Evolutionary conservation across 129 eudicot genomes (phyloP), one percentile per base, ranked within the genome.

Genomic region (Flaveria brownii): DNA sequence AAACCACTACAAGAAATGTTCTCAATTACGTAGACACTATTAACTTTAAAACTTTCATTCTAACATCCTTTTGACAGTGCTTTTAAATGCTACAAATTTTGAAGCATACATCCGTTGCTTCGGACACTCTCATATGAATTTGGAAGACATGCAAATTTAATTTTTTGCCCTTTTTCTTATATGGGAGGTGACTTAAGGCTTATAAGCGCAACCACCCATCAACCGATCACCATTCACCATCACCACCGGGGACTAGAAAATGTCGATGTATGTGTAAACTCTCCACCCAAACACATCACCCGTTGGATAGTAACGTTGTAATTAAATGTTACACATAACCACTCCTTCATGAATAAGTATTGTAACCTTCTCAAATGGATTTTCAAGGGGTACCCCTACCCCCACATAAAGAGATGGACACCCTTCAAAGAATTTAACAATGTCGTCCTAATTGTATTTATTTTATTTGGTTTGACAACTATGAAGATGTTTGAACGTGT

Each of bases 331-430:
- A 73, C 77, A 57, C 42, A 41, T 73, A 42, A 60, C 77, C 42
- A 73, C 77, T 18, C 18, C 33, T 41, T 41, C n/a, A 51, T 51
- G 57, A 15, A 55, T 46, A 18, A 73, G 67, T 39, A 14, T 45
- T 68, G 42, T 51, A 18, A 77, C 22, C 61, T 36, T 70, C n/a
- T 61, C 57, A 59, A 78, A 71, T 49, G 52, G 41, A 61, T 51
- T 71, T 42, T 61, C 67, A 49, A 62, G 54, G 78, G 66, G 77
- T 71, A 72, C 82, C 59, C 66, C 78, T 63, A 50, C 75, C 65
- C 64, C 73, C n/a, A 23, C 61, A 49, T 36, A 49, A 61, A 62
- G 59, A 23, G 73, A 79, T 79, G 52, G 30, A 63, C 15, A 79
- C 73, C 33, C 82, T 71, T 71, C 65, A 71, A n/a, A 13, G 7